Conservation (phyloP, 2,329 filamentous ascomycete genomes). For the Canariomyces notabilis region DNA sequence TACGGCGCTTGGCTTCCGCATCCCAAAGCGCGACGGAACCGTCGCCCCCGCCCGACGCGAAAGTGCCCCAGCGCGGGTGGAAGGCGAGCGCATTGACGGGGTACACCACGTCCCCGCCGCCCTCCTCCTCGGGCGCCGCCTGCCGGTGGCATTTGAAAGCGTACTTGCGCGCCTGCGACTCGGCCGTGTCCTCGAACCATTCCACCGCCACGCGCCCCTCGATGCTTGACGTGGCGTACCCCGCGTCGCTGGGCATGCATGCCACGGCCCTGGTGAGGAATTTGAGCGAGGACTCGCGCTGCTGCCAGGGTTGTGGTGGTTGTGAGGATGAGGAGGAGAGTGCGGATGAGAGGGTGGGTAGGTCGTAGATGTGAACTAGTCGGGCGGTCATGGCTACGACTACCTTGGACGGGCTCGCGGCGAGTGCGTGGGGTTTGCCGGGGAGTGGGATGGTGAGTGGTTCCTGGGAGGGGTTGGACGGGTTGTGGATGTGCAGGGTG, state of each 20-base stretch:
- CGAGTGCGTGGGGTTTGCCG: constrained; percentile 84
- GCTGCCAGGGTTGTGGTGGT: constrained; percentile 73
- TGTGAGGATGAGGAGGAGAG: constrained; percentile 41
- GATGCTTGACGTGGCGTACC: constrained; percentile 88
- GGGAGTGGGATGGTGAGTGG: constrained; percentile 68
- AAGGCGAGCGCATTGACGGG: constrained; percentile 88
- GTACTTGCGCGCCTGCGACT: constrained; percentile 89
- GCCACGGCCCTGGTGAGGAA: constrained; percentile 91
- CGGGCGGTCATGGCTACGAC: constrained; percentile 95
- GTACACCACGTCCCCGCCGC: constrained; percentile 75
- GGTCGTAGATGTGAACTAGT: constrained; percentile 90
- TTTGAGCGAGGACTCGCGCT: constrained; percentile 87
- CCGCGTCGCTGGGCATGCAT: constrained; percentile 94
- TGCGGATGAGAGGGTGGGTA: constrained; percentile 59
- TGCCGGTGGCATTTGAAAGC: constrained; percentile 98
- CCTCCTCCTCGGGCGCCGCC: constrained; percentile 54
- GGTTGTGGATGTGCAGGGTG: constrained; percentile 78
- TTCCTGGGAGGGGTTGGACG: constrained; percentile 44
- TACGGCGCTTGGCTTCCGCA: constrained; percentile 80
- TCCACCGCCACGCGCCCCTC: constrained; percentile 95
- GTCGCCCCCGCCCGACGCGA: constrained; percentile 85
- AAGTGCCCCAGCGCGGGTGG: constrained; percentile 77
- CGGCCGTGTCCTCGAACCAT: constrained; percentile 87
- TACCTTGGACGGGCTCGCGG: constrained; percentile 70
- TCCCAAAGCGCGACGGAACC: constrained; percentile 93